Evolutionary conservation across 169 alveolate genomes (phyloP).

Genomic region (Cryptosporidium sp.): DNA sequence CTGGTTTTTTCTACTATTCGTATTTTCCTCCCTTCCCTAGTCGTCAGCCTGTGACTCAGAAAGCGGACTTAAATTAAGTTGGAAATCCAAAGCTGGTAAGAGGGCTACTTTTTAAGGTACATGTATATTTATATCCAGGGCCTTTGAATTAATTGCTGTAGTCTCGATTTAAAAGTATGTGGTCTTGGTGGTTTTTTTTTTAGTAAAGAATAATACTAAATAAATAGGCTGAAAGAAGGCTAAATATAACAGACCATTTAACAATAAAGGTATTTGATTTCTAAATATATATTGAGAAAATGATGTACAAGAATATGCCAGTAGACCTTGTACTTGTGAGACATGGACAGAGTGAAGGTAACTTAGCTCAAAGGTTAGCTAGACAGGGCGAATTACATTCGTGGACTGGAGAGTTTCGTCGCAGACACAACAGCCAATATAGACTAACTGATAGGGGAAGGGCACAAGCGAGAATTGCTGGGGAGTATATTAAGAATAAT

Average conservation of each 20-base stretch:
- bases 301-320: conserved; percentile 80
- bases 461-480: conserved; percentile 80
- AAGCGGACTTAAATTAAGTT: not conserved
- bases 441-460: conserved; percentile 82
- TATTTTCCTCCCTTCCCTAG: not conserved
- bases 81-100: not conserved
- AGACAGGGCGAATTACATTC: conserved; percentile 74
- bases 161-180: not conserved
- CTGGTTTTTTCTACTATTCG: not conserved
- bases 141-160: not conserved
- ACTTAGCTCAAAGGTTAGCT: conserved; percentile 78
- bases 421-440: conserved; percentile 79
- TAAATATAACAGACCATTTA: not conserved
- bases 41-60: not conserved
- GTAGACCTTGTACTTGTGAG: conserved; percentile 81
- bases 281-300: not conserved
- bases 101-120: too few species aligned
- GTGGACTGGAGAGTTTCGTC: conserved; percentile 79
- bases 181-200: not conserved
- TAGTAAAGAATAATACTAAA: not conserved
- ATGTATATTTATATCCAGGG: not conserved
- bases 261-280: not conserved
- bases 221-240: not conserved
- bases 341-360: conserved; percentile 82
- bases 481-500: conserved; percentile 77